phyloP scores from a whole-genome alignment of 176 grass and related monocot genomes.

The Phragmites australis region DNA sequence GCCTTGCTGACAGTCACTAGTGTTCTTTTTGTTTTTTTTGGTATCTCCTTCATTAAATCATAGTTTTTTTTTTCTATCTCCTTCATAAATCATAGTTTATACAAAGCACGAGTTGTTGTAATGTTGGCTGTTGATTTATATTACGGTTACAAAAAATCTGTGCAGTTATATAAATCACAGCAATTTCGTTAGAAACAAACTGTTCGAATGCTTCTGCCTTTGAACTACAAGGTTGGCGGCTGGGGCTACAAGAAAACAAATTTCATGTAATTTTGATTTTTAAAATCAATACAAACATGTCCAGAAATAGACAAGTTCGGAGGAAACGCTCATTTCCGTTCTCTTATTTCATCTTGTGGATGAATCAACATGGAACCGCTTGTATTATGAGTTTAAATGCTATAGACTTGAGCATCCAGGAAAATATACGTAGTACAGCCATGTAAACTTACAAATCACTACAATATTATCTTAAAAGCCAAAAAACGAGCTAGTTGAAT shows the following conservation, averaged over 20 bases:
- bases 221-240: background rate
- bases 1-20: background rate
- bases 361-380: background rate
- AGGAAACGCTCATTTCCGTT: background rate
- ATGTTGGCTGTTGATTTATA: background rate
- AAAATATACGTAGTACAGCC: background rate
- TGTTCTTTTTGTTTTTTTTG: background rate
- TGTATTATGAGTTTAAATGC: background rate
- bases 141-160: background rate
- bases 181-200: background rate
- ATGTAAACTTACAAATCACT: background rate
- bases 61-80: background rate
- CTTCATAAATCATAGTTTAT: constrained; percentile 7
- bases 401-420: background rate
- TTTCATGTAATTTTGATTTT: background rate
- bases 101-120: background rate
- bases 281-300: background rate
- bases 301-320: background rate
- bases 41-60: background rate
- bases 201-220: too few species aligned
- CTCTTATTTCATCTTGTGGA: background rate
- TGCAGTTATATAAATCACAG: background rate
- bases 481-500: background rate
- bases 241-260: background rate
- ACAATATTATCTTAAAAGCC: background rate